These are phyloP conservation scores for Globisporangium yorkense DNA, from an alignment of 352 stramenopile species.

Conservation along the genomic window DNA sequence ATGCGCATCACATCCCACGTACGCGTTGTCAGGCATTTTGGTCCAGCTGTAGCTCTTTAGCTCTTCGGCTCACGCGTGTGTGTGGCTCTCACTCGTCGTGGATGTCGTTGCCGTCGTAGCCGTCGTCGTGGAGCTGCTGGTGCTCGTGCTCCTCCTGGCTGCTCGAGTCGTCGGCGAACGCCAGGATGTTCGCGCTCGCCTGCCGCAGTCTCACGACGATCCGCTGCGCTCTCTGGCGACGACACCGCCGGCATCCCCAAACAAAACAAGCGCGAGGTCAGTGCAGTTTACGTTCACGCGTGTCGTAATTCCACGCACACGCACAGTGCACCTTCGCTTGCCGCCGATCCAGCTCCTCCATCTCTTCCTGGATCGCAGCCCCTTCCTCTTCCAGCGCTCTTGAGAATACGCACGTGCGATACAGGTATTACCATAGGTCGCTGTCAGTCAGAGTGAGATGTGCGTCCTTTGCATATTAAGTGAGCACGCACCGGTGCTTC, in stretches of 20 bases:
- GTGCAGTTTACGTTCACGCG: not conserved
- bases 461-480: not conserved
- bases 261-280: not conserved
- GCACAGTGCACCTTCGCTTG: conserved; percentile 35
- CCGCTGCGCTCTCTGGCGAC: conserved; percentile 24
- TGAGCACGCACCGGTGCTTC: conserved; percentile 11
- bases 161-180: conserved; percentile 28
- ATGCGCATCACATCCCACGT: not conserved
- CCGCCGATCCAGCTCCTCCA: conserved; percentile 47
- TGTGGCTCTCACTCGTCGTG: not conserved
- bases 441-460: too few species aligned
- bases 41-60: not conserved
- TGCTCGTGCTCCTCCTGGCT: conserved; percentile 14
- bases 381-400: conserved; percentile 41
- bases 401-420: not conserved
- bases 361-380: conserved; percentile 45
- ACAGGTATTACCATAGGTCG: too few species aligned
- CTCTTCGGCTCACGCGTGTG: not conserved
- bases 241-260: not conserved
- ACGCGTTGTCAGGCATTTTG: not conserved
- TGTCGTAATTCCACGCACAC: not conserved
- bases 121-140: conserved; percentile 1
- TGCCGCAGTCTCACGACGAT: conserved; percentile 39
- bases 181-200: conserved; percentile 51
- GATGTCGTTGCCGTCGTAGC: not conserved